Evolutionary conservation across 2,329 filamentous ascomycete genomes (phyloP).

Genomic region (Penicillium italicum): DNA sequence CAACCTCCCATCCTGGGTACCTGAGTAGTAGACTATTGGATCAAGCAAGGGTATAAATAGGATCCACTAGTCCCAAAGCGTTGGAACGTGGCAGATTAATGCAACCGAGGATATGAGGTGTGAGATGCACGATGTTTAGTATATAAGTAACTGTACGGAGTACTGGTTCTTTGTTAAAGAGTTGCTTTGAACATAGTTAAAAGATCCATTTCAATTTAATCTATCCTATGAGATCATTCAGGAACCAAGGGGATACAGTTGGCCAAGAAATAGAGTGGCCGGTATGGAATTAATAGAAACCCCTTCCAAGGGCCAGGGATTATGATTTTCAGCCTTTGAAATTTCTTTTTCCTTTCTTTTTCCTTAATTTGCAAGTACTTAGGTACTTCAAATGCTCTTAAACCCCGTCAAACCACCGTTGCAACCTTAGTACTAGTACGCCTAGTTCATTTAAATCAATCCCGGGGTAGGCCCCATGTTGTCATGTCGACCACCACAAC

Average conservation of each 20-base stretch:
- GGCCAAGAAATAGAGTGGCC: constrained; percentile 11
- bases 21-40: background rate
- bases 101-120: background rate
- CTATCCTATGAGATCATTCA: background rate
- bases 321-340: background rate
- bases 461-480: constrained; percentile 26
- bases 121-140: background rate
- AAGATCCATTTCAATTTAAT: background rate
- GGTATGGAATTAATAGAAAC: constrained; percentile 10
- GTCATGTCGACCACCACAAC: constrained; percentile 27
- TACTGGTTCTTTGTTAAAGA: background rate
- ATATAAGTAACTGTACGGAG: background rate
- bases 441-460: background rate
- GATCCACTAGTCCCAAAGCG: background rate
- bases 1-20: no score
- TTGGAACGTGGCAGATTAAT: background rate
- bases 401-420: background rate
- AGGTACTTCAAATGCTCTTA: background rate
- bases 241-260: constrained; percentile 3
- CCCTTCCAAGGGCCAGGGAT: constrained; percentile 2
- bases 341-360: background rate
- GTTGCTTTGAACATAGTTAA: background rate
- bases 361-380: background rate
- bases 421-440: background rate
- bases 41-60: constrained; percentile 5